Base-by-base conservation (phyloP, 1,284 basidiomycete genomes). In the Trichosporon sp. region DNA sequence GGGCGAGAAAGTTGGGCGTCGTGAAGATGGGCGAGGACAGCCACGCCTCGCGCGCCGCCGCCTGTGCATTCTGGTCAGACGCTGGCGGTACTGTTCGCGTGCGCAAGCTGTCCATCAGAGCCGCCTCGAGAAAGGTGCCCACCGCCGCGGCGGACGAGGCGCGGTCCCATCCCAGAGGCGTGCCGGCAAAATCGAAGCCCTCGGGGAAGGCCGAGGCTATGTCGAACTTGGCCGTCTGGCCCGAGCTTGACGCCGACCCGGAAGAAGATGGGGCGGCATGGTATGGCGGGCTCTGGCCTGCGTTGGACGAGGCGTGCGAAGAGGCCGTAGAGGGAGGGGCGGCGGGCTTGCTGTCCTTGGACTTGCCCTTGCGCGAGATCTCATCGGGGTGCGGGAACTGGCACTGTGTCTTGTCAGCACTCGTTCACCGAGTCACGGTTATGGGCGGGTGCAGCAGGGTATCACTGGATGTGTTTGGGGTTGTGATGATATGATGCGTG, bases 341-440 rank as follows among this genome's bases (percentile, higher is more conserved):
- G 4, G 16, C 31, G 16, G 51, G 21, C 21, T 54, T 35, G 8
- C 16, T 14, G 48, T 69, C 66, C 54, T 70, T 65, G n/a, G 61
- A 54, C 46, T 72, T 70, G 43, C 68, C 68, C 65, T 65, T 69
- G 63, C 71, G 74, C 7, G 69, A 63, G 31, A 63, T 35, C 31
- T 63, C 70, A 16, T 75, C 75, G 38, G 73, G 63, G 61, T 79
- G 78, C 31, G 79, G 78, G 65, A 77, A 81, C 37, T 75, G 69
- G 69, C 79, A 81, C 77, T 81, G 26, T 66, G 10, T 21, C 19
- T 37, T n/a, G 61, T 65, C 48, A 68, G 67, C 56, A 10, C 40
- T 6, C 26, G 26, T 26, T 26, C 26, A 26, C 26, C 26, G 6
- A 16, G 51, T 21, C 14, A n/a, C 43, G 43, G 43, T n/a, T 46